phyloP scores from a whole-genome alignment of 495 filamentous ascomycete species.

The Lasiosphaeriaceae sp. region DNA sequence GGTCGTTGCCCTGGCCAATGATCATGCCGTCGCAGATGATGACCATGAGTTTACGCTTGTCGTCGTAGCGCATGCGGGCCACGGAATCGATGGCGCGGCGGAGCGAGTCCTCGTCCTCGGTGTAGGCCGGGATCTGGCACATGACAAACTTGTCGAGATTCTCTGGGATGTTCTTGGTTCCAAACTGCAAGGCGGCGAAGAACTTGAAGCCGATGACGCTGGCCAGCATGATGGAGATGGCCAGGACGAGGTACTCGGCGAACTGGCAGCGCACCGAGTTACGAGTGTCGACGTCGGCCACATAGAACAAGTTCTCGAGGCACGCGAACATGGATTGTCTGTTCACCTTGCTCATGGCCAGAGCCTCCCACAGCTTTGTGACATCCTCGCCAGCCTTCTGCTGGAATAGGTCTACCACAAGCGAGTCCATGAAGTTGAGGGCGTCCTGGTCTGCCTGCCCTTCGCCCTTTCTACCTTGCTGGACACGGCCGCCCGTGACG shows the following conservation, averaged over 20 bases:
- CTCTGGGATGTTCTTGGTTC: slow-evolving; percentile 84
- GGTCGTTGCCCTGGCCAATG: slow-evolving; percentile 96
- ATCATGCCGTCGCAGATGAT: slow-evolving; percentile 99
- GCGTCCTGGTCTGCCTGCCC: slow-evolving; percentile 49
- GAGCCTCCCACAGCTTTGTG: slow-evolving; percentile 76
- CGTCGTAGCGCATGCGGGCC: slow-evolving; percentile 93
- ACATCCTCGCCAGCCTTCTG: slow-evolving; percentile 73
- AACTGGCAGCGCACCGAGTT: slow-evolving; percentile 84
- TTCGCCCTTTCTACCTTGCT: slow-evolving; percentile 51
- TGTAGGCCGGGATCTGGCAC: slow-evolving; percentile 95
- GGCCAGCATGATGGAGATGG: slow-evolving; percentile 79
- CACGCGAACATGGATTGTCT: slow-evolving; percentile 75
- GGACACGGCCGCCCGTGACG: slow-evolving; percentile 66
- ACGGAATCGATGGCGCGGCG: slow-evolving; percentile 96
- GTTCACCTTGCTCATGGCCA: slow-evolving; percentile 47
- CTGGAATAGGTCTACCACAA: slow-evolving; percentile 74
- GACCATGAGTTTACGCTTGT: slow-evolving; percentile 94
- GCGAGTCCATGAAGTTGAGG: slow-evolving; percentile 75
- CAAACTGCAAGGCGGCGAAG: slow-evolving; percentile 91
- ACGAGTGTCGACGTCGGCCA: slow-evolving; percentile 88
- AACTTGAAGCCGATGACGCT: slow-evolving; percentile 92
- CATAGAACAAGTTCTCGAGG: slow-evolving; percentile 92
- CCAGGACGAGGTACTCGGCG: slow-evolving; percentile 84
- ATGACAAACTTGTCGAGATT: slow-evolving; percentile 98
- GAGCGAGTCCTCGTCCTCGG: slow-evolving; percentile 95